Evolutionary conservation across 495 filamentous ascomycete species (phyloP), one percentile per base, ranked within the genome.

Genomic region (Chaetomium tenue): DNA sequence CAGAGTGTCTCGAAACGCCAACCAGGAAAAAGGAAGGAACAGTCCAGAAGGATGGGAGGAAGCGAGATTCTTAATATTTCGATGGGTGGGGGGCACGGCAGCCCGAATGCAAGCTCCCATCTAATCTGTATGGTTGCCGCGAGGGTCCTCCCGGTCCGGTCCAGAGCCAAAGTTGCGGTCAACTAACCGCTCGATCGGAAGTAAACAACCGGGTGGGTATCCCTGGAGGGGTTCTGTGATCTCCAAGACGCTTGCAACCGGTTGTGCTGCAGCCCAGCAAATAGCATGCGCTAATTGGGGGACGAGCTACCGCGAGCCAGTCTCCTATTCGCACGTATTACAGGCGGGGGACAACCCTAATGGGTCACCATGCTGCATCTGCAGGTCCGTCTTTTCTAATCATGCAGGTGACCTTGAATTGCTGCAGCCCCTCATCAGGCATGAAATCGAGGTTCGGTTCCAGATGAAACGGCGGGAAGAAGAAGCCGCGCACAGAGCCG

Each of bases 201-300:
- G 66, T 65, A 58, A 68, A 68, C 62, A 65, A 62, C 58, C 53
- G 40, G 60, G 65, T 67, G 60, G 65, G 26, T 67, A 63, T 58
- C 58, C 30, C 13, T 18, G 52, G 64, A 56, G 58, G 47, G 30
- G 58, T 46, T 13, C 23, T 52, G 58, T 23, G 44, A 53, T 52
- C 28, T 26, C 47, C 56, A 51, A 55, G 56, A 58, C 51, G 46
- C 50, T 53, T 58, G 61, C 23, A 46, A 40, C 40, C 46, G 54
- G 33, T 53, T 18, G 48, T 55, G 46, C 66, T 61, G 57, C 61
- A 58, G 58, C 3, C 55, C 58, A 60, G 52, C 62, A 61, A 64
- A 68, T 62, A 64, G 40, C 57, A 33, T 26, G 50, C 42, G 25
- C 52, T 52, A 61, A 64, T 64, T 56, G 50, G 51, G 40, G 3